phyloP scores from a whole-genome alignment of 1,139 yeast genomes.

The Kodamaea anthophila region DNA sequence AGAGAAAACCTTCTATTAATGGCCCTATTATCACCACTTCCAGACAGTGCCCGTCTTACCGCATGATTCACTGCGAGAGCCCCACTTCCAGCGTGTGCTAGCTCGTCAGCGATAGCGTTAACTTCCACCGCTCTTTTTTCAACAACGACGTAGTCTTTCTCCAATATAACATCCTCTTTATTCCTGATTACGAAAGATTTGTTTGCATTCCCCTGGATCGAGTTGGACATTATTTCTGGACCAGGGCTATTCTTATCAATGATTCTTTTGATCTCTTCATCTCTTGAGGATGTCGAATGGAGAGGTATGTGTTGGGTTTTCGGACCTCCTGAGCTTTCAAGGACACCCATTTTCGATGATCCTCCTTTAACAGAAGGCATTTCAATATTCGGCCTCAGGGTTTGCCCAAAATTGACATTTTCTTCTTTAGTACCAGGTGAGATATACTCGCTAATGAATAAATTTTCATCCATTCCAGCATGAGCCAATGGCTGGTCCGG shows the following conservation, averaged over 20 bases:
- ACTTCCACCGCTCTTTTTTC: constrained; percentile 94
- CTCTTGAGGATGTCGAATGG: constrained; percentile 19
- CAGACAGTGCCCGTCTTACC: constrained; percentile 16
- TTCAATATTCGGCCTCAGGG: constrained; percentile 2
- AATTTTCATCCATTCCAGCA: constrained; percentile 65
- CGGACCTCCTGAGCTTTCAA: background rate
- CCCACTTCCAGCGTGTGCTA: constrained; percentile 63
- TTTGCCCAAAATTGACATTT: constrained; percentile 10
- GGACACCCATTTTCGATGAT: background rate
- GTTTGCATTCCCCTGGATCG: constrained; percentile 16
- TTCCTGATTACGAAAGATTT: constrained; percentile 14
- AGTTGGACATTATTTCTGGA: constrained; percentile 25
- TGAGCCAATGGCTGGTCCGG: constrained; percentile 57
- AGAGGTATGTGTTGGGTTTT: constrained; percentile 3
- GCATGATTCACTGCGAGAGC: constrained; percentile 38
- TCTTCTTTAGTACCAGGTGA: constrained; percentile 25
- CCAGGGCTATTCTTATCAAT: constrained; percentile 41
- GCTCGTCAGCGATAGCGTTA: constrained; percentile 88
- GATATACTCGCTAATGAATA: constrained; percentile 78
- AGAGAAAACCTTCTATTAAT: constrained; percentile 26
- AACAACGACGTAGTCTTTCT: constrained; percentile 86
- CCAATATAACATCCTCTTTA: constrained; percentile 46
- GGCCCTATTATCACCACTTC: constrained; percentile 10
- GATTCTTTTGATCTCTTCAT: constrained; percentile 41
- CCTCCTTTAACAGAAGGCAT: background rate